A percentile compares a stretch with the other conserved stretches of the same genome.
phyloP scores from a whole-genome alignment of 2,329 filamentous ascomycete genomes.

The Cercospora janseana region DNA sequence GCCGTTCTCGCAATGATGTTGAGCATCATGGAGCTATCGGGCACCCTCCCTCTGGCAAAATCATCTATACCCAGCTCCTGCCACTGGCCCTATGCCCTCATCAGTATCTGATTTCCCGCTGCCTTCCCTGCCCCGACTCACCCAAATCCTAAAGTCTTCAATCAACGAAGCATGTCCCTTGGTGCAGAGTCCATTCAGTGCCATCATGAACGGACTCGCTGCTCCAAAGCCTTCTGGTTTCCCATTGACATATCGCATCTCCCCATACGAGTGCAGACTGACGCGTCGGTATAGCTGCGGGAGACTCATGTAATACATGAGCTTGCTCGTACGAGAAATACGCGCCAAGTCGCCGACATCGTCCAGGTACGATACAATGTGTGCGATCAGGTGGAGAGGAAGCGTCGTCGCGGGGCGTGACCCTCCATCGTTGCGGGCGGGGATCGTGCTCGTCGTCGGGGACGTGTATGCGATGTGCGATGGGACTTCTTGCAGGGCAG shows the following conservation, averaged over 20 bases:
- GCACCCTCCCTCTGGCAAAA: constrained; percentile 58
- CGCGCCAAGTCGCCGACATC: constrained; percentile 58
- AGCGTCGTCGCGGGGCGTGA: constrained; percentile 36
- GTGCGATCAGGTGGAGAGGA: constrained; percentile 58
- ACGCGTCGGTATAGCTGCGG: constrained; percentile 60
- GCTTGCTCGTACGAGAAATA: constrained; percentile 58
- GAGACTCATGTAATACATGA: constrained; percentile 64
- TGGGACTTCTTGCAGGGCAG: constrained; percentile 22
- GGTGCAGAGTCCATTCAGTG: constrained; percentile 60
- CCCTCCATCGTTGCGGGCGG: constrained; percentile 9
- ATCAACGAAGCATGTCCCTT: constrained; percentile 55
- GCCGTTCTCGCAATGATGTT: constrained; percentile 60
- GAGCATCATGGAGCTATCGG: constrained; percentile 64
- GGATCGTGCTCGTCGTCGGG: constrained; percentile 22
- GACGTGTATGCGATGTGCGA: constrained; percentile 33
- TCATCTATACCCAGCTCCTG: constrained; percentile 58
- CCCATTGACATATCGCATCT: constrained; percentile 58
- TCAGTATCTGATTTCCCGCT: background rate
- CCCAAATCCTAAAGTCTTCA: constrained; percentile 49
- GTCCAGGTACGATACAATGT: constrained; percentile 58
- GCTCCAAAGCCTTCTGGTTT: constrained; percentile 60
- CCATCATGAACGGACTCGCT: constrained; percentile 63
- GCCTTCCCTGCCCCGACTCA: background rate
- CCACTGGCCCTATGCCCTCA: constrained; percentile 51
- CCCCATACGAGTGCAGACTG: constrained; percentile 57